Base-by-base conservation (phyloP, 164 flowering plant genomes). In the Magnolia kwangsiensis region DNA sequence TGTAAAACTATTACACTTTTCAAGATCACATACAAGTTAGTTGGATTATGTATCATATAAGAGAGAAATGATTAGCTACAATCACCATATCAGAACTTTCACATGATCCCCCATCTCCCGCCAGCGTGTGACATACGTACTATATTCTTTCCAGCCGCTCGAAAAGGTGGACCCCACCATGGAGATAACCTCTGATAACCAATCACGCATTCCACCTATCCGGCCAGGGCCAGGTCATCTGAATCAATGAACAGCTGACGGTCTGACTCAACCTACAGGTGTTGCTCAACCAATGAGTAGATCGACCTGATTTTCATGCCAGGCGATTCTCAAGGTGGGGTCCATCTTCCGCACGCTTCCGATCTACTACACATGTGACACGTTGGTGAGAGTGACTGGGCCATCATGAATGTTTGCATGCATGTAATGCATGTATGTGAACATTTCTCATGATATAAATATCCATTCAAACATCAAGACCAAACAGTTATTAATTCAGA, bases 381-480 rank as follows among this genome's bases (percentile, higher is more conserved):
- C 11, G 11, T 55, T 55, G 11, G 61, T 16, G 18, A 9, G 3
- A 11, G 10, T 11, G 13, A 55, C 18, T 11, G 61, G 4, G 61
- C 61, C 61, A 55, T 55, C 16, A 8, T 16, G 18, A 55, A 55
- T 11, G 18, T 55, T 16, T 8, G 19, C 61, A 55, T 11, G 16
- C 61, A 11, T 55, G 61, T 55, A 16, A 55, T 11, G 16, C 61
- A 11, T 55, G 61, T 55, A 16, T 55, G 10, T 55, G 61, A 55
- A 0, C 18, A 55, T 11, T 55, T 16, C 18, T 16, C 18, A 16
- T 55, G 18, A 11, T 55, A 55, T 29, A 68, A 16, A 27, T 31
- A 66, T 66, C 69, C 69, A 66, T 21, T 66, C 69, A 66, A 24
- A 21, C 29, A 66, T 24, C 69, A 68, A 31, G 31, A 45, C 71